phyloP scores from a whole-genome alignment of 306 rosid species.

The Citrullus mucosospermus region DNA sequence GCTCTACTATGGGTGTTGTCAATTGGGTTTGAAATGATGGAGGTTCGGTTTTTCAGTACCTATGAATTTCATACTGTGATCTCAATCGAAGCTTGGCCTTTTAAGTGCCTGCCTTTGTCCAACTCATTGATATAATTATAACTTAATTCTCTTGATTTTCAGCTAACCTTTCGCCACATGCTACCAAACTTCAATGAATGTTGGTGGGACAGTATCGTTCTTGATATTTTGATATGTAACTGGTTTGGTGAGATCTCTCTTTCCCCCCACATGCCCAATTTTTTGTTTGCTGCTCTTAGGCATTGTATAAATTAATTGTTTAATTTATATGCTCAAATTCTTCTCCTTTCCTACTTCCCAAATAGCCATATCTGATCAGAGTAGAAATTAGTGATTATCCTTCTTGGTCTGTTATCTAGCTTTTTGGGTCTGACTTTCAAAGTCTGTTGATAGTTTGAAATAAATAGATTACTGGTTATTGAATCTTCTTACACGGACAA shows the following conservation, averaged over 20 bases:
- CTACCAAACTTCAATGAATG: slow-evolving; percentile 95
- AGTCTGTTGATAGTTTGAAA: background rate
- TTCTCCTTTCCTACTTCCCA: background rate
- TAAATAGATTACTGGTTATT: background rate
- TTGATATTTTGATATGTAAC: slow-evolving; percentile 91
- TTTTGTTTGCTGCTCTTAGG: background rate
- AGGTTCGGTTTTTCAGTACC: slow-evolving; percentile 37
- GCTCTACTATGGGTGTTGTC: slow-evolving; percentile 95
- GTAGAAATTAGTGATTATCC: background rate
- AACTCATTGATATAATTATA: background rate
- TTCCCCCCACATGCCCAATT: too few relatives aligned
- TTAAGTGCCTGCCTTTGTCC: background rate
- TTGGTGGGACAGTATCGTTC: slow-evolving; percentile 99
- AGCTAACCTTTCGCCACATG: slow-evolving; percentile 97
- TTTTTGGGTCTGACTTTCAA: background rate
- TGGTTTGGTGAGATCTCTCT: slow-evolving; percentile 79
- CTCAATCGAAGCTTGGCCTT: background rate
- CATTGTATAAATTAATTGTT: background rate
- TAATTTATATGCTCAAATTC: background rate
- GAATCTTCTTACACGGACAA: background rate
- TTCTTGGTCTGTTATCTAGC: background rate
- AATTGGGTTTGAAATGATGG: slow-evolving; percentile 87
- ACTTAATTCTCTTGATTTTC: slow-evolving; percentile 18
- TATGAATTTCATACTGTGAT: background rate
- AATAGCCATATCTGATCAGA: background rate